Base-by-base conservation (phyloP, 169 alveolate species). In the Plasmodium berghei region DNA sequence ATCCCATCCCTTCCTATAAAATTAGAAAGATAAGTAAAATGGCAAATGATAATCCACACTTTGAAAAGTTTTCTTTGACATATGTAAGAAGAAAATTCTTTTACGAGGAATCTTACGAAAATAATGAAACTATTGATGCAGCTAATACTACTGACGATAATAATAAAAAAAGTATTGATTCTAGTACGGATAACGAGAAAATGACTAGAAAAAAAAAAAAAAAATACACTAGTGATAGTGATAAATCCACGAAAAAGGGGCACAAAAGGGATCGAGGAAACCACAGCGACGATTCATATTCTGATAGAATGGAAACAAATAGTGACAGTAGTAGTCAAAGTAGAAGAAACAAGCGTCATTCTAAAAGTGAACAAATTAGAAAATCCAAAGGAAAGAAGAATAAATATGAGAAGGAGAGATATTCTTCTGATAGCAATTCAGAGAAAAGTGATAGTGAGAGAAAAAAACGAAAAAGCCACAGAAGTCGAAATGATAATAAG, bases 1-100 rank as follows among this genome's bases (percentile, higher is more conserved):
- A 98, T 92, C 99, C 99, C 0, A 95, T 99, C 46, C 99, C 99
- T 1, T 98, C 99, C 14, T 97, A 98, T 91, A 96, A 94, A 72
- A 94, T 92, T 58, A 96, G 96, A 40, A 93, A 96, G 52, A 85
- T 73, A 40, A 77, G 89, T 24, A 90, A 89, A 9, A 58, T 88
- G n/a, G 92, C 67, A 22, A 87, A 66, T 63, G 87, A 77, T 70
- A 86, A 73, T 72, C 46, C 74, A 34, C 63, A 74, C 26, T 54
- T 77, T 55, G 90, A 89, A 58, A 73, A 87, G 20, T 83, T 77
- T 12, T 63, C 28, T 28, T 59, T 77, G 20, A 77, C 54, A 48
- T 77, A 49, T 45, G 63, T 69, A 48, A 62, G 77, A 20, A 62
- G 40, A 59, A 75, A 77, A 70, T 42, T 93, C 20, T 72, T 55